Evolutionary conservation across 768 basidiomycete genomes (phyloP).

Genomic region (Auricularia cornea): DNA sequence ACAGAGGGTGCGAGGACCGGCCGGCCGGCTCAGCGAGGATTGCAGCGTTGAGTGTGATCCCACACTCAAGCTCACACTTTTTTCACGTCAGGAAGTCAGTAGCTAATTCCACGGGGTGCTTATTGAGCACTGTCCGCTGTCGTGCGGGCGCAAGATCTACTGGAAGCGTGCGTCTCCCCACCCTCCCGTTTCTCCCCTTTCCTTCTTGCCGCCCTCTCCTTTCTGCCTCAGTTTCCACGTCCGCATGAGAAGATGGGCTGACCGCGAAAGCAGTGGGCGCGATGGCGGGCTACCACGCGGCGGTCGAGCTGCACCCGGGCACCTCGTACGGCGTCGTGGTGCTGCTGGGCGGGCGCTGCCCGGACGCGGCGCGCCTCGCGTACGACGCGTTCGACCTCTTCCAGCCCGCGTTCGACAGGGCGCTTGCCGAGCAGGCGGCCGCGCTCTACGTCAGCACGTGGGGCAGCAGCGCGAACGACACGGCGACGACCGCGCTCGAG

Average conservation of each 20-base stretch:
- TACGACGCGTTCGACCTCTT: constrained; percentile 18
- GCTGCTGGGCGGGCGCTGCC: constrained; percentile 17
- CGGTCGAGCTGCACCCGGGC: constrained; percentile 19
- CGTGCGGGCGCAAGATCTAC: constrained; percentile 19
- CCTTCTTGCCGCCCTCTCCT: too few relatives aligned
- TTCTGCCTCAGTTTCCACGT: too few relatives aligned
- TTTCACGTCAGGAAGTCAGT: too few relatives aligned
- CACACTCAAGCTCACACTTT: too few relatives aligned
- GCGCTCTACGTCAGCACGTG: constrained; percentile 18
- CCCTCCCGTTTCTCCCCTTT: neutral
- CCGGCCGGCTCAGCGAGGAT: too few relatives aligned
- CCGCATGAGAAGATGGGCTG: too few relatives aligned
- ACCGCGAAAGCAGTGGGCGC: constrained; percentile 18
- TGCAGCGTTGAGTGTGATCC: too few relatives aligned
- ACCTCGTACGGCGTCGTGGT: constrained; percentile 22
- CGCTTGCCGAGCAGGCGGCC: constrained; percentile 5
- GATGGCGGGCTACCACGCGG: constrained; percentile 17
- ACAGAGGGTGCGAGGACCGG: too few relatives aligned
- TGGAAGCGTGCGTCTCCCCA: constrained; percentile 20
- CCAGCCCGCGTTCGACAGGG: constrained; percentile 20
- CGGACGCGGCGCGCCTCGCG: constrained; percentile 16
- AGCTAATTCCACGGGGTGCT: too few relatives aligned
- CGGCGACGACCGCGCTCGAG: constrained; percentile 7
- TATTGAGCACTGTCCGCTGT: too few relatives aligned
- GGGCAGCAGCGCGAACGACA: constrained; percentile 7